Base-by-base conservation (phyloP, 345 rosid species). In the Cardiospermum halicacabum region DNA sequence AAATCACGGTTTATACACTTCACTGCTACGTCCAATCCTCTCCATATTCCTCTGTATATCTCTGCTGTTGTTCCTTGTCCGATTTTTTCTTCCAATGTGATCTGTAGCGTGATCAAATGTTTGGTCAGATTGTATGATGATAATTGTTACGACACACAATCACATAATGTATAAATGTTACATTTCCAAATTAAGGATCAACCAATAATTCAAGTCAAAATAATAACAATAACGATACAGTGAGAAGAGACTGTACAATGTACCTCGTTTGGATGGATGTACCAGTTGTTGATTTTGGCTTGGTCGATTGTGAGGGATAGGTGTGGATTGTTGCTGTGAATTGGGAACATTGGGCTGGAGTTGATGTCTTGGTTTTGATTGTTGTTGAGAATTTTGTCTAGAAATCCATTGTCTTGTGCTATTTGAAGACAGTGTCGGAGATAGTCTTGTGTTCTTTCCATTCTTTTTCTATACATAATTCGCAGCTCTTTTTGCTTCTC, bases 11-110 rank as follows among this genome's bases (percentile, higher is more conserved):
- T 64, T 50, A 84, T 68, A 80, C 87, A 75, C 65, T 86, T 86
- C 51, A 86, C 85, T 0, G 85, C 89, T n/a, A 82, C 89, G 11
- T 84, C 84, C 11, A 75, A 30, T 31, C 92, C 87, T 71, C 87
- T 49, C 87, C 92, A 84, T 8, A 57, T 60, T 7, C 80, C 89
- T 60, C 56, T 73, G 62, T 78, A 77, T 4, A 86, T 82, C 22
- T 77, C 78, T 2, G 89, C 84, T 0, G 89, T 84, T 64, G 72
- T 86, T 64, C 92, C 92, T 53, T 65, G 64, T 0, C 73, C 92
- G 42, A 82, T 74, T 55, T 75, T 70, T 61, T 77, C 85, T 39
- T 61, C 66, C 39, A 84, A 31, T 27, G 76, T 76, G 12, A 82
- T 74, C 88, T 82, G 63, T n/a, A 39, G 1, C 66, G 21, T n/a